phyloP scores from a whole-genome alignment of 306 rosid genomes.

The Urtica urens region DNA sequence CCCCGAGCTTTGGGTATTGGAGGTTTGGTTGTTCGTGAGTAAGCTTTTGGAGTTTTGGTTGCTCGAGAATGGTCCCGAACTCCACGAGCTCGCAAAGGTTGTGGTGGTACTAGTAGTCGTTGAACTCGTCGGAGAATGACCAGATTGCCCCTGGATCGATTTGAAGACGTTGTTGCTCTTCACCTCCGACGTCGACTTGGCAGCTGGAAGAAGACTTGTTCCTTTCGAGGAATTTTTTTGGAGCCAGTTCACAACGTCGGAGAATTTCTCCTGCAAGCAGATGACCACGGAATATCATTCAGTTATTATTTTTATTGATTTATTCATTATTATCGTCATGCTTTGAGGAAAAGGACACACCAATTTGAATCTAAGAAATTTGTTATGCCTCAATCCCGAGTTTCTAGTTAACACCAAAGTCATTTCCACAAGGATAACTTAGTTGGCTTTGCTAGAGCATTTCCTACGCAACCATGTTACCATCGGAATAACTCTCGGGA shows the following conservation, averaged over 20 bases:
- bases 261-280: slow-evolving; percentile 67
- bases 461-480: too few relatives aligned
- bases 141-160: slow-evolving; percentile 35
- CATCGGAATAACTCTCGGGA: too few relatives aligned
- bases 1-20: slow-evolving; percentile 5
- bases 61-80: slow-evolving; percentile 25
- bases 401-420: too few relatives aligned
- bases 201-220: slow-evolving; percentile 31
- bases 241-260: slow-evolving; percentile 88
- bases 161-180: slow-evolving; percentile 33
- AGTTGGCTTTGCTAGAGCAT: too few relatives aligned
- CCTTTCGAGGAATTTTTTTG: slow-evolving; percentile 55
- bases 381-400: too few relatives aligned
- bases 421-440: too few relatives aligned
- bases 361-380: too few relatives aligned
- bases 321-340: too few relatives aligned
- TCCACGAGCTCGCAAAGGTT: slow-evolving; percentile 38
- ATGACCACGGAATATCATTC: slow-evolving; percentile 8
- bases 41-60: slow-evolving; percentile 12
- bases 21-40: slow-evolving; percentile 5
- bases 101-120: slow-evolving; percentile 29
- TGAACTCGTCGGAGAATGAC: slow-evolving; percentile 30
- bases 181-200: slow-evolving; percentile 25
- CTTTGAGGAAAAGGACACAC: too few relatives aligned
- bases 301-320: slow-evolving; percentile 10